Percentiles rank a stretch among this genome's conserved stretches.
These are phyloP conservation scores for Knoxdaviesia capensis DNA, from an alignment of 2,329 filamentous ascomycete species.

Conservation along the genomic window DNA sequence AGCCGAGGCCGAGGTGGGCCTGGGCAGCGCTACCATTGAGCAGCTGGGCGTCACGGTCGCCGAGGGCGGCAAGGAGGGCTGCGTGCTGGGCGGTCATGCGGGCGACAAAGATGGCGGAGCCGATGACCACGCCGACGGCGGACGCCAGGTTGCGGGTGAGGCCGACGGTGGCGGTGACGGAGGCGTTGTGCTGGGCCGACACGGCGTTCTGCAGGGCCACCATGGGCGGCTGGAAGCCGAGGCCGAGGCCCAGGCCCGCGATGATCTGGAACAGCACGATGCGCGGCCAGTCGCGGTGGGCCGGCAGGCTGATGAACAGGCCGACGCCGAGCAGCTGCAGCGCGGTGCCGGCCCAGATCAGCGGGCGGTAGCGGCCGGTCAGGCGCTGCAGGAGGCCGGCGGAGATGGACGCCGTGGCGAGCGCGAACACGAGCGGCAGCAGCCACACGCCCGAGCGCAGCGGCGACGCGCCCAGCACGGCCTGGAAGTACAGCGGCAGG, in stretches of 20 bases:
- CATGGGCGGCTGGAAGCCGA: slow-evolving; percentile 41
- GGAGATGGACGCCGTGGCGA: slow-evolving; percentile 11
- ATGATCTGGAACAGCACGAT: slow-evolving; percentile 36
- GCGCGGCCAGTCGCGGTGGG: slow-evolving; percentile 24
- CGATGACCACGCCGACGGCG: slow-evolving; percentile 36
- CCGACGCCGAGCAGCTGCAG: slow-evolving; percentile 40
- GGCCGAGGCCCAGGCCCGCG: slow-evolving; percentile 37
- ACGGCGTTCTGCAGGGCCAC: slow-evolving; percentile 45
- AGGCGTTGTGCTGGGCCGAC: slow-evolving; percentile 36
- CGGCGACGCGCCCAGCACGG: slow-evolving; percentile 42
- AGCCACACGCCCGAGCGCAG: slow-evolving; percentile 44
- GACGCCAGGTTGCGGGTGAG: slow-evolving; percentile 39
- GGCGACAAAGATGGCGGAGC: slow-evolving; percentile 19
- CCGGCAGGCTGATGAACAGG: slow-evolving; percentile 32
- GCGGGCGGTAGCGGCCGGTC: slow-evolving; percentile 33
- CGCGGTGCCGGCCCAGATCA: slow-evolving; percentile 30
- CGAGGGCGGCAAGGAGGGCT: neutral
- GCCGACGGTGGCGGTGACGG: slow-evolving; percentile 39
- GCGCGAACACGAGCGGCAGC: slow-evolving; percentile 28
- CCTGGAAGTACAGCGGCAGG: slow-evolving; percentile 62
- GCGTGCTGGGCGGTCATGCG: slow-evolving; percentile 16
- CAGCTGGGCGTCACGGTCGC: neutral
- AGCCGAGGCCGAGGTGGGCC: too few species aligned
- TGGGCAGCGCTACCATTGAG: too few species aligned
- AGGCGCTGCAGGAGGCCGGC: slow-evolving; percentile 16